phyloP scores from a whole-genome alignment of 192 early-diverging fungal species.

The Umbelopsis isabellina region DNA sequence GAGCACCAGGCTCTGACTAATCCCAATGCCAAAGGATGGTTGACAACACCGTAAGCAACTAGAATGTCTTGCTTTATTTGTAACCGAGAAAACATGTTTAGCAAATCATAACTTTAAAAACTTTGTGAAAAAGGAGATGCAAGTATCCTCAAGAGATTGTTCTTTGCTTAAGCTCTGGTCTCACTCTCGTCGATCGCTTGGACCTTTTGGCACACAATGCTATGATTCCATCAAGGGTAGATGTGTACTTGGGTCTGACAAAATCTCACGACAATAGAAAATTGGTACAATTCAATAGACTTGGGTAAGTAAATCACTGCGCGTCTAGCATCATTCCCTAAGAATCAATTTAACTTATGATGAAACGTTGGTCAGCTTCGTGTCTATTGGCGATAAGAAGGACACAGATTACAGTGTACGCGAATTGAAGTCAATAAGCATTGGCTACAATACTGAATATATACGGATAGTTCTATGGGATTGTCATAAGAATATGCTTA shows the following conservation, averaged over 20 bases:
- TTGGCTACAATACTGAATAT: slow-evolving; percentile 69
- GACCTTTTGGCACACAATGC: slow-evolving; percentile 78
- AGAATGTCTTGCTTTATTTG: background rate
- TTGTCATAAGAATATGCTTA: slow-evolving; percentile 72
- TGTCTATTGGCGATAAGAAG: slow-evolving; percentile 67
- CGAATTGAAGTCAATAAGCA: slow-evolving; percentile 77
- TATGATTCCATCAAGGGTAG: slow-evolving; percentile 75
- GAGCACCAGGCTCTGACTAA: background rate
- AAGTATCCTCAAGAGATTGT: slow-evolving; percentile 72
- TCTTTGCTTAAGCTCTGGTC: slow-evolving; percentile 55
- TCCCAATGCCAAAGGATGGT: slow-evolving; percentile 10
- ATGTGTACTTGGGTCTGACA: slow-evolving; percentile 64
- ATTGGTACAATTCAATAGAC: slow-evolving; percentile 43
- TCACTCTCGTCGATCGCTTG: slow-evolving; percentile 63
- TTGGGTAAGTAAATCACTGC: slow-evolving; percentile 34
- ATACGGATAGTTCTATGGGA: slow-evolving; percentile 69
- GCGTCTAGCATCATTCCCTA: background rate
- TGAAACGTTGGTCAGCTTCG: slow-evolving; percentile 49
- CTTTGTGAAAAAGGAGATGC: slow-evolving; percentile 56
- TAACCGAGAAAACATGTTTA: background rate
- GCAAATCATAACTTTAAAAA: slow-evolving; percentile 1
- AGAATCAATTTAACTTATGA: background rate
- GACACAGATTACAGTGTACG: slow-evolving; percentile 63
- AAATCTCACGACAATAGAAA: slow-evolving; percentile 24
- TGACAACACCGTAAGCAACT: slow-evolving; percentile 16